A percentile compares a stretch with the other conserved stretches of the same genome.
phyloP scores from a whole-genome alignment of 352 stramenopile species.

The Phytophthora uliginosa region DNA sequence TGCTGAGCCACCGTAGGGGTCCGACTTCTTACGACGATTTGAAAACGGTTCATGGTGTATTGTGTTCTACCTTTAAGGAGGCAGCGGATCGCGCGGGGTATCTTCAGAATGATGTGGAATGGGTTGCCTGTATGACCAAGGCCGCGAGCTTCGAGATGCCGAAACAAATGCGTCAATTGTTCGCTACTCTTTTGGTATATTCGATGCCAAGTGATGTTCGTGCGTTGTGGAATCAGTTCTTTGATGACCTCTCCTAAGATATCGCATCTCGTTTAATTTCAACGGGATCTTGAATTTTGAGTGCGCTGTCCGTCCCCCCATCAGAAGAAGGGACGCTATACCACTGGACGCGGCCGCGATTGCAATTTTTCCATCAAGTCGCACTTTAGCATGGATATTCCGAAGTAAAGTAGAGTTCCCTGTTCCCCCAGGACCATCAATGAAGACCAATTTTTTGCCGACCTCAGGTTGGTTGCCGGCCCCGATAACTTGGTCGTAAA shows the following conservation, averaged over 20 bases:
- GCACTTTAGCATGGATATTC: slow-evolving; percentile 34
- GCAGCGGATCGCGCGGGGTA: slow-evolving; percentile 22
- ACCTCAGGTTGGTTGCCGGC: not conserved
- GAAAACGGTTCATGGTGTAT: slow-evolving; percentile 19
- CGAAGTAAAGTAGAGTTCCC: slow-evolving; percentile 46
- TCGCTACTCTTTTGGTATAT: slow-evolving; percentile 44
- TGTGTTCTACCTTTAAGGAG: slow-evolving; percentile 24
- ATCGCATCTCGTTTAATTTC: slow-evolving; percentile 12
- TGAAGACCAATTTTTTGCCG: slow-evolving; percentile 37
- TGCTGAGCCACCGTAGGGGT: slow-evolving; percentile 24
- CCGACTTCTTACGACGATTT: slow-evolving; percentile 40
- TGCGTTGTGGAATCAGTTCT: slow-evolving; percentile 32
- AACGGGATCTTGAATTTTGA: slow-evolving; percentile 52
- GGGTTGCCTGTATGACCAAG: slow-evolving; percentile 28
- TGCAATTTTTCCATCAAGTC: slow-evolving; percentile 20
- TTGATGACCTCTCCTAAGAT: slow-evolving; percentile 25
- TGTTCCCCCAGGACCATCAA: slow-evolving; percentile 43
- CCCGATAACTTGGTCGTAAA: slow-evolving; percentile 29
- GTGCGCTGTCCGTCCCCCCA: slow-evolving; percentile 38
- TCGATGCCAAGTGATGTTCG: slow-evolving; percentile 5
- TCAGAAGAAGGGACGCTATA: slow-evolving; percentile 40
- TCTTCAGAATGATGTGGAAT: slow-evolving; percentile 35
- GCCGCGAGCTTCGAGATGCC: slow-evolving; percentile 27
- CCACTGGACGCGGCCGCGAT: slow-evolving; percentile 43
- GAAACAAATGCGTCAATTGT: slow-evolving; percentile 44